Conservation (phyloP, 129 eudicot genomes). For the Glebionis coronaria region DNA sequence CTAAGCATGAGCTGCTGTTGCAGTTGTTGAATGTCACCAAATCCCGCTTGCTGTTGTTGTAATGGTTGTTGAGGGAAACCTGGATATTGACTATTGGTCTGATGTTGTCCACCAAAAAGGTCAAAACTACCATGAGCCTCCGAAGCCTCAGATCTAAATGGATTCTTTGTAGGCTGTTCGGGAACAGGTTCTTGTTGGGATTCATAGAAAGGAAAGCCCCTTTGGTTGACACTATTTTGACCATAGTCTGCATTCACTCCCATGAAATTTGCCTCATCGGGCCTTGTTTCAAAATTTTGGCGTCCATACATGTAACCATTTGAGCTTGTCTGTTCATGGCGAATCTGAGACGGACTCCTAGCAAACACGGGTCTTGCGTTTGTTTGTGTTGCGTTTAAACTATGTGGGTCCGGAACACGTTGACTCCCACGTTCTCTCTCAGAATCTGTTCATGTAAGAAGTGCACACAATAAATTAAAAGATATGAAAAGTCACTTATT, state of each 20-base stretch:
- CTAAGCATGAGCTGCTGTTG: conserved; percentile 74
- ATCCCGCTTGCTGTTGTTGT: conserved; percentile 67
- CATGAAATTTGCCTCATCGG: conserved; percentile 62
- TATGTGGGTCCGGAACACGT: conserved; percentile 50
- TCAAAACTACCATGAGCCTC: conserved; percentile 67
- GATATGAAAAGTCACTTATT: background rate
- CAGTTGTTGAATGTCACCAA: conserved; percentile 63
- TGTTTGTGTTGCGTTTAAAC: conserved; percentile 48
- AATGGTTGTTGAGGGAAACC: conserved; percentile 52
- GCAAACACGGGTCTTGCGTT: conserved; percentile 53
- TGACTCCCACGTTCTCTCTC: conserved; percentile 61
- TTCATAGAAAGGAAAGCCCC: conserved; percentile 55
- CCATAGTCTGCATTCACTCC: conserved; percentile 66
- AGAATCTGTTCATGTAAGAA: conserved; percentile 41
- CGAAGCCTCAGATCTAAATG: conserved; percentile 48
- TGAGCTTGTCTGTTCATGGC: conserved; percentile 47
- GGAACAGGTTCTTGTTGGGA: conserved; percentile 53
- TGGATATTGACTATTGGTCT: conserved; percentile 57
- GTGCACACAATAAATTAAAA: conserved; percentile 4
- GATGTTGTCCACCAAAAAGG: conserved; percentile 83
- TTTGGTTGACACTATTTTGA: conserved; percentile 43
- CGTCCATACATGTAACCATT: conserved; percentile 65
- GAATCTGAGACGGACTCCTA: conserved; percentile 46
- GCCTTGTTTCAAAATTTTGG: conserved; percentile 51
- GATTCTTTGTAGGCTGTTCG: conserved; percentile 40